Evolutionary conservation across 495 filamentous ascomycete genomes (phyloP).

Genomic region (Pyrenopolyporus hunteri): DNA sequence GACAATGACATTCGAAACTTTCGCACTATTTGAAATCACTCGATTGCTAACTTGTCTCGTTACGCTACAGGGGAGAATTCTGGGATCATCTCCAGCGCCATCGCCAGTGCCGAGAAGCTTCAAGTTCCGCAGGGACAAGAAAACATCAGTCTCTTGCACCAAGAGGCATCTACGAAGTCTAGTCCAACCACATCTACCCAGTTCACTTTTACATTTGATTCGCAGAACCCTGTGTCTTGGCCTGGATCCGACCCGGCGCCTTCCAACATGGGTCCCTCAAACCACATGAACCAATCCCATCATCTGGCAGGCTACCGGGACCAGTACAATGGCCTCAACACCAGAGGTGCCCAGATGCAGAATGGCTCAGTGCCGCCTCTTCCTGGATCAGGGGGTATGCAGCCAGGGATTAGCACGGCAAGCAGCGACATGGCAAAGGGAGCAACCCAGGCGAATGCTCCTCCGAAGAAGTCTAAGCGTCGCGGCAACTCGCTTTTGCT

Average conservation of each 20-base stretch:
- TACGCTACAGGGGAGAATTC: conserved; percentile 54
- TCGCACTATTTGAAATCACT: neutral
- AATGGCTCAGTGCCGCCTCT: conserved; percentile 14
- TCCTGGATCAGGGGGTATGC: conserved; percentile 11
- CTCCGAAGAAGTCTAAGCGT: conserved; percentile 37
- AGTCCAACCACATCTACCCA: conserved; percentile 66
- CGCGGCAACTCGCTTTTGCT: conserved; percentile 41
- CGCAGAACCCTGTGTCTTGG: conserved; percentile 58
- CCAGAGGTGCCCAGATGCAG: conserved; percentile 15
- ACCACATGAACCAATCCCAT: conserved; percentile 23
- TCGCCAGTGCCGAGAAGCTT: conserved; percentile 81
- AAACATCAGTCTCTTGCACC: conserved; percentile 77
- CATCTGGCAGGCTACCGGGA: conserved; percentile 15
- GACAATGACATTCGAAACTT: too few species aligned
- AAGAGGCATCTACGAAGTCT: conserved; percentile 64
- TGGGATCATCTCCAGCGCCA: conserved; percentile 88
- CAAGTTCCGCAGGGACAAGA: conserved; percentile 67
- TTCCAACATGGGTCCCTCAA: conserved; percentile 17
- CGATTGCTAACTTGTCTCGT: conserved; percentile 19
- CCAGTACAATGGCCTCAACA: conserved; percentile 3
- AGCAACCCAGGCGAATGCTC: conserved; percentile 13
- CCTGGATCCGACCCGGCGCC: conserved; percentile 66
- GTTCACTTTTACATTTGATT: conserved; percentile 90
- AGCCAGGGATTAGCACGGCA: conserved; percentile 5
- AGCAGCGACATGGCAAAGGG: conserved; percentile 18